Percentiles rank a stretch among this genome's conserved stretches.
Evolutionary conservation across 306 rosid genomes (phyloP).

Genomic region (Prunus mongolica): DNA sequence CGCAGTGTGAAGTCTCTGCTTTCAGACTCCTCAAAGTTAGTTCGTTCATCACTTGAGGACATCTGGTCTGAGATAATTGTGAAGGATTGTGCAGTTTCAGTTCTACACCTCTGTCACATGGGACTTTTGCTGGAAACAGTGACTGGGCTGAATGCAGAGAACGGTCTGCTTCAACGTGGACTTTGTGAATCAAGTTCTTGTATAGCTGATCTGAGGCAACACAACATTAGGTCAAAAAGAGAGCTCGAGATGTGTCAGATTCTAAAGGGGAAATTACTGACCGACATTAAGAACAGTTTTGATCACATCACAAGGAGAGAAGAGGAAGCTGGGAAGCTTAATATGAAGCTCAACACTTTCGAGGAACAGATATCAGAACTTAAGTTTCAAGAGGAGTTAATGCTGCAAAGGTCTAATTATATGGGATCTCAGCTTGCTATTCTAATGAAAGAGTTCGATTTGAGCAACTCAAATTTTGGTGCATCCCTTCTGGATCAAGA

Average conservation of each 20-base stretch:
- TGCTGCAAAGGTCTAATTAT: constrained; percentile 74
- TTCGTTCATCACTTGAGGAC: constrained; percentile 72
- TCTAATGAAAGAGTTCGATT: constrained; percentile 70
- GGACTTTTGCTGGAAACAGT: constrained; percentile 81
- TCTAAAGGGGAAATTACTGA: constrained; percentile 69
- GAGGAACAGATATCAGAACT: constrained; percentile 64
- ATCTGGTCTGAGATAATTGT: constrained; percentile 82
- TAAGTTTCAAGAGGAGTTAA: constrained; percentile 78
- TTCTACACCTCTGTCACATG: constrained; percentile 83
- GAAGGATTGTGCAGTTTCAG: constrained; percentile 81
- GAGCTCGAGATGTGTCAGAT: constrained; percentile 90
- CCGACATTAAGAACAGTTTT: constrained; percentile 73
- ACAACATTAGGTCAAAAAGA: constrained; percentile 53
- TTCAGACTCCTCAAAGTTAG: constrained; percentile 48
- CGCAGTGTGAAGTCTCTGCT: constrained; percentile 49
- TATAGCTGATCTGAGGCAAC: constrained; percentile 70
- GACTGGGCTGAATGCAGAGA: constrained; percentile 85
- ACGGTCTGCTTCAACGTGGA: constrained; percentile 77
- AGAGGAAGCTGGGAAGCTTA: constrained; percentile 65
- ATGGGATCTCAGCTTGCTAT: constrained; percentile 75
- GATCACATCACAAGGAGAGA: constrained; percentile 73
- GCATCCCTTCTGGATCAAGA: constrained; percentile 62
- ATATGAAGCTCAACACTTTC: constrained; percentile 52
- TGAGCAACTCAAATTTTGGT: constrained; percentile 43
- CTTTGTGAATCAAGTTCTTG: constrained; percentile 62